These are phyloP conservation scores for Raffaelea albimanens DNA, from an alignment of 2,329 filamentous ascomycete species.

Conservation along the genomic window DNA sequence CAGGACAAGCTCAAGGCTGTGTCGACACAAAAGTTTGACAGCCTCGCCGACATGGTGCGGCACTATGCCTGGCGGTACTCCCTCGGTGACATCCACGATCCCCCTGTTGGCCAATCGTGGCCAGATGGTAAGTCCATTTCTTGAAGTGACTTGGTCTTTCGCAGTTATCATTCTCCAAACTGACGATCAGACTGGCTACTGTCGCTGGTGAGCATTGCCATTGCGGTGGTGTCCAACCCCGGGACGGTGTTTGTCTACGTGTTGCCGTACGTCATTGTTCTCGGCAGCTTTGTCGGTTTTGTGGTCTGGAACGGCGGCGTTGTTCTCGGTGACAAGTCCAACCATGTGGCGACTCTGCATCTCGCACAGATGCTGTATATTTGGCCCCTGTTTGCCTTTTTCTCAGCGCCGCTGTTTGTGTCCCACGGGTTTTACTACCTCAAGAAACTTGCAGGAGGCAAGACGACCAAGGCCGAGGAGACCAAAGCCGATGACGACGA, in stretches of 20 bases:
- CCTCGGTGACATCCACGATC: constrained; percentile 46
- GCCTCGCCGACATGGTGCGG: constrained; percentile 23
- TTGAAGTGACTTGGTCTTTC: neutral
- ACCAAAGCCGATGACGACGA: neutral
- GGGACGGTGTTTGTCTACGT: constrained; percentile 33
- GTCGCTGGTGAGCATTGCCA: constrained; percentile 52
- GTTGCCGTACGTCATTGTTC: constrained; percentile 52
- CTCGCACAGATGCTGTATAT: constrained; percentile 91
- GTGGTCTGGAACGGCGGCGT: constrained; percentile 84
- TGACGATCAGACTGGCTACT: constrained; percentile 39
- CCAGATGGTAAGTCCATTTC: constrained; percentile 36
- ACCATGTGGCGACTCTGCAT: constrained; percentile 84
- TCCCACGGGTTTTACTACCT: constrained; percentile 1
- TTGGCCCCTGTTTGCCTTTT: constrained; percentile 83
- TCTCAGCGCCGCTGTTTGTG: constrained; percentile 70
- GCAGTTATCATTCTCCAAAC: neutral
- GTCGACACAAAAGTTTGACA: constrained; percentile 16
- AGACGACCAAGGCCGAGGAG: neutral
- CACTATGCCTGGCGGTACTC: constrained; percentile 35
- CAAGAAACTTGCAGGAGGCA: neutral
- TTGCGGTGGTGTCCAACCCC: constrained; percentile 45
- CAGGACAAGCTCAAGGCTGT: too few species aligned
- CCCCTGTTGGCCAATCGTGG: constrained; percentile 33
- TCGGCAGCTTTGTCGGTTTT: constrained; percentile 63
- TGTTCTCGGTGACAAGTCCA: constrained; percentile 89